Base-by-base conservation (phyloP, 768 basidiomycete species). In the Termitomyces sp. region DNA sequence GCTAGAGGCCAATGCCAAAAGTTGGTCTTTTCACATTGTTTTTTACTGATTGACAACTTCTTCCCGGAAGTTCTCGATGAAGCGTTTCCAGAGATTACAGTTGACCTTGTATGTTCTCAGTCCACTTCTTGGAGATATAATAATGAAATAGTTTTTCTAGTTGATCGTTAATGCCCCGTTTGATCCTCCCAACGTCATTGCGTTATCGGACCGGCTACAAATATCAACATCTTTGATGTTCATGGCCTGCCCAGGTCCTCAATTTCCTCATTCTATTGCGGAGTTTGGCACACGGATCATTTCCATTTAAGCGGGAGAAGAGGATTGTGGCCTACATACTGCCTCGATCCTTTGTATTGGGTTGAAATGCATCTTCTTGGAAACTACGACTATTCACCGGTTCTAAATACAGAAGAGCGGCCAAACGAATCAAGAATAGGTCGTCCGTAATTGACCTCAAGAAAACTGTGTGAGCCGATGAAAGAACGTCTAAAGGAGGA, bases 1-100 rank as follows among this genome's bases (percentile, higher is more conserved):
- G 64, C 69, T 91, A 62, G 87, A 86, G 66, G 85, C 87, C 5
- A 91, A 90, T 64, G 76, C 80, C 33, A 87, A 83, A 66, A 83
- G 85, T 24, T 74, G 65, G 22, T 62, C n/a, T 15, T 33, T 36
- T 29, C 2, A 42, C 39, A 22, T 26, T 5, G 31, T 44, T 26
- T 18, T 28, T 42, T 1, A 29, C 34, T 51, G 13, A 42, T 24
- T 28, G 29, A n/a, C 46, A 28, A 20, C 10, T 49, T 15, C 46
- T 5, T 12, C 7, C 5, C 18, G 2, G 41, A 54, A 81, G 79
- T 84, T 52, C 66, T 85, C 31, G 82, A 86, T 57, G 82, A 86
- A 68, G 83, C 80, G 1, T 87, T 87, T 59, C 85, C 86, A 1
- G 78, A 82, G 56, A 80, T 85, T 12, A 87, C 85, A 0, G 73